phyloP scores from a whole-genome alignment of 2,329 filamentous ascomycete species.

The Xylariales sp. region DNA sequence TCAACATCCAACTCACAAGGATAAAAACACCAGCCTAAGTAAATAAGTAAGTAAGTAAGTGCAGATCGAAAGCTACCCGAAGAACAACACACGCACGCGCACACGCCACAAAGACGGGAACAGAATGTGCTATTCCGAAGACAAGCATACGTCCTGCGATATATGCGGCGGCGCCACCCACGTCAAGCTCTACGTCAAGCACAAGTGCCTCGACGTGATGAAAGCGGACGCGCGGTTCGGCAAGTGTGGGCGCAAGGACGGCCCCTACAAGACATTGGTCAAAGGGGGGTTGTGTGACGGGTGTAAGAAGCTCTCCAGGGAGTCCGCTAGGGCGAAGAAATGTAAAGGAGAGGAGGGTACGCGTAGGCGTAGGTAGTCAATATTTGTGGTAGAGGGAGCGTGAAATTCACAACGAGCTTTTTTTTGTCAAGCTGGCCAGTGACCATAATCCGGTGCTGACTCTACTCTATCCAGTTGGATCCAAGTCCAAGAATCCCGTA shows the following conservation, averaged over 20 bases:
- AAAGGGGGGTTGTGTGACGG: background rate
- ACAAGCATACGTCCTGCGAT: constrained; percentile 21
- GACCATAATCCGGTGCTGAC: no score
- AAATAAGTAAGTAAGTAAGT: background rate
- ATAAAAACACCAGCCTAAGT: background rate
- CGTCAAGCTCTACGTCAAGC: constrained; percentile 1
- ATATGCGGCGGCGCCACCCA: constrained; percentile 14
- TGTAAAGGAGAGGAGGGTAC: no score
- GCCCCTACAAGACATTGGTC: constrained; percentile 28
- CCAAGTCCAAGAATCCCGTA: background rate
- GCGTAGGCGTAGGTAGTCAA: no score
- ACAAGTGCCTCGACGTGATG: constrained; percentile 37
- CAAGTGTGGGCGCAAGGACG: constrained; percentile 31
- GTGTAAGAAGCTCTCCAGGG: background rate
- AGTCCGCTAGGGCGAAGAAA: no score
- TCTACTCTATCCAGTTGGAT: background rate
- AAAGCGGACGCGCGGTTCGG: constrained; percentile 29
- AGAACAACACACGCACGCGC: background rate
- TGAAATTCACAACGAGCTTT: no score
- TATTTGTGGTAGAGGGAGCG: no score
- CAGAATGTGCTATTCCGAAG: constrained; percentile 38
- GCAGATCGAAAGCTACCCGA: no score
- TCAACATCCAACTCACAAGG: no score
- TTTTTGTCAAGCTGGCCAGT: no score
- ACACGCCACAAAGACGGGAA: background rate